These are phyloP conservation scores for Chlamydomonas incerta DNA, from an alignment of 139 green algal species.

Conservation along the genomic window DNA sequence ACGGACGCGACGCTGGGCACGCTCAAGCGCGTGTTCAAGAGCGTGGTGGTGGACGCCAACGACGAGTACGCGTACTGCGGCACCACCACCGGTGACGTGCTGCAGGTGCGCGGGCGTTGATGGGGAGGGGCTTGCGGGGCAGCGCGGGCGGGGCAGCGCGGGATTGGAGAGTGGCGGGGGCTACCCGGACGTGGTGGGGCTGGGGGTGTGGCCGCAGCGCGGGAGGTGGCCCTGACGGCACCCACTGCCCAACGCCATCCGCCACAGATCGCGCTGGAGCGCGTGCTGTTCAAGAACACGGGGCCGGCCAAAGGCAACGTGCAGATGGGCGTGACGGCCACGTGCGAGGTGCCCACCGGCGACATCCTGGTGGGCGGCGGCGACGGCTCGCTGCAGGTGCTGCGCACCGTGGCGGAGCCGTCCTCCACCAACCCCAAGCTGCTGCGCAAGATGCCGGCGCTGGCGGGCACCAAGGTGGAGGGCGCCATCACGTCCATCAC, in stretches of 20 bases:
- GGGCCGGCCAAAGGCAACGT: constrained; percentile 72
- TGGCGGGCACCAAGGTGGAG: constrained; percentile 52
- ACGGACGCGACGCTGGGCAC: constrained; percentile 77
- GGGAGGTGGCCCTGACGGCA: too few species aligned
- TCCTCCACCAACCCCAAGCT: constrained; percentile 61
- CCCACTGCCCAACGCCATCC: neutral
- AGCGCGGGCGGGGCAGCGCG: too few species aligned
- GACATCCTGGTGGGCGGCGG: constrained; percentile 70
- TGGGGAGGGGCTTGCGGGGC: too few species aligned
- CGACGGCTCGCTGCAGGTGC: constrained; percentile 61
- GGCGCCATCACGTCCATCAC: constrained; percentile 73
- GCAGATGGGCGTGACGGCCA: constrained; percentile 60
- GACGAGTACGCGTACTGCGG: constrained; percentile 83
- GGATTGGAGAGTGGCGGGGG: too few species aligned
- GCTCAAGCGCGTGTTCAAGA: constrained; percentile 74
- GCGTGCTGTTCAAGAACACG: constrained; percentile 74
- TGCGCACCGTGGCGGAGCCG: constrained; percentile 52
- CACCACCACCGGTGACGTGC: constrained; percentile 82
- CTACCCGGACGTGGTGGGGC: too few species aligned
- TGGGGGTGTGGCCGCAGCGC: too few species aligned
- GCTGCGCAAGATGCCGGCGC: constrained; percentile 64
- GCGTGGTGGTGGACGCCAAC: constrained; percentile 67
- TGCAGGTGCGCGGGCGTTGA: constrained; percentile 65
- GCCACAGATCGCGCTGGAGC: constrained; percentile 69
- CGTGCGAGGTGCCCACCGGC: constrained; percentile 54